A percentile compares a stretch with the other conserved stretches of the same genome.
phyloP scores from a whole-genome alignment of 2,329 filamentous ascomycete genomes.

The Fusarium sarcochroum region DNA sequence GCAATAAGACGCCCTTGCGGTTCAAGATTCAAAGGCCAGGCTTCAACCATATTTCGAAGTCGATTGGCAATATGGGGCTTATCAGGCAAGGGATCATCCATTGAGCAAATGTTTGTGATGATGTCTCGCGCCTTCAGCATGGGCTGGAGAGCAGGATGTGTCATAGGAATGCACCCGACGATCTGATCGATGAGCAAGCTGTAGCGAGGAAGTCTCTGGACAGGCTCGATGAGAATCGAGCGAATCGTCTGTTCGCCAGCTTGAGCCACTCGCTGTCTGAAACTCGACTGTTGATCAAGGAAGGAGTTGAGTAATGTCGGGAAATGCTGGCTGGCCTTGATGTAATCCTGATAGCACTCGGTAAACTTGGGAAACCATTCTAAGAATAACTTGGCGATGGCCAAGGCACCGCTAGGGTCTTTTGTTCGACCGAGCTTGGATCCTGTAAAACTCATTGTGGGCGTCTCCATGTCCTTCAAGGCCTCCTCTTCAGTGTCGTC shows the following conservation, averaged over 20 bases:
- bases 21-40: conserved; percentile 80
- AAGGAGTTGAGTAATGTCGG: conserved; percentile 84
- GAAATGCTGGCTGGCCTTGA: conserved; percentile 89
- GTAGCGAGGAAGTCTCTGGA: conserved; percentile 93
- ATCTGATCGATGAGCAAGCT: conserved; percentile 98
- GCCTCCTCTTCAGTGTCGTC: conserved; percentile 88
- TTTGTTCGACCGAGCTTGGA: conserved; percentile 65
- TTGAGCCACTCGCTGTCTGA: conserved; percentile 83
- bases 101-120: conserved; percentile 95
- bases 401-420: conserved; percentile 83
- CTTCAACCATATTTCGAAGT: conserved; percentile 81
- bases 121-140: conserved; percentile 93
- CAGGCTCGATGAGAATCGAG: conserved; percentile 94
- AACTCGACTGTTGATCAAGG: conserved; percentile 84
- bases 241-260: conserved; percentile 92
- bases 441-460: conserved; percentile 58
- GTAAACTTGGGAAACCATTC: conserved; percentile 96
- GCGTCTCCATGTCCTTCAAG: conserved; percentile 78
- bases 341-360: conserved; percentile 92
- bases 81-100: conserved; percentile 79
- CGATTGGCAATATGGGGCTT: conserved; percentile 81
- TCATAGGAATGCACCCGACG: conserved; percentile 84
- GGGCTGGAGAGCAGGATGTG: conserved; percentile 85
- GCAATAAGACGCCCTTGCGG: conserved; percentile 84
- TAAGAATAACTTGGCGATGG: conserved; percentile 84